phyloP scores from a whole-genome alignment of 75 land plant species.

The Adiantum capillusveneris region DNA sequence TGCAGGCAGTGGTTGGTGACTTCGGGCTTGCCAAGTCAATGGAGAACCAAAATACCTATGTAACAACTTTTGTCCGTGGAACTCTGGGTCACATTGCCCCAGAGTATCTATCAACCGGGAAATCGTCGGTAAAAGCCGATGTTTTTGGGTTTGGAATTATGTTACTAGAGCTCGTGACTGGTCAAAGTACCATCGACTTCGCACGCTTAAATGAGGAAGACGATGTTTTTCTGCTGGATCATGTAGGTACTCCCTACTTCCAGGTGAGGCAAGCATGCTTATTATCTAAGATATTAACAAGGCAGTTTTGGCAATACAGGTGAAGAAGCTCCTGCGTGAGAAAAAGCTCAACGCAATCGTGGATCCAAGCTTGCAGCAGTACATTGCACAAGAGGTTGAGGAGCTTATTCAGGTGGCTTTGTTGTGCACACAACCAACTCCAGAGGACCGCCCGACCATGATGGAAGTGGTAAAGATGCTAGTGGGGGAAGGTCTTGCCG shows the following conservation, averaged over 20 bases:
- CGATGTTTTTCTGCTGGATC: conserved; percentile 34
- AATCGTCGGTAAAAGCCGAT: conserved; percentile 48
- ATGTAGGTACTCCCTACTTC: conserved; percentile 8
- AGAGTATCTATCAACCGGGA: conserved; percentile 52
- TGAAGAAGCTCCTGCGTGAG: conserved; percentile 71
- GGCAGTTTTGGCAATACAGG: conserved; percentile 28
- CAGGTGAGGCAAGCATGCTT: not conserved
- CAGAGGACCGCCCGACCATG: conserved; percentile 84
- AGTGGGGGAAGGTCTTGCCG: conserved; percentile 88
- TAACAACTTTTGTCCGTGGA: conserved; percentile 30
- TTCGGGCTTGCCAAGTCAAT: conserved; percentile 29
- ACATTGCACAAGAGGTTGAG: conserved; percentile 64
- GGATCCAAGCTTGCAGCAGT: conserved; percentile 56
- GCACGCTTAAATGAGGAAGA: conserved; percentile 15
- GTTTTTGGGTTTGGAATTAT: conserved; percentile 42
- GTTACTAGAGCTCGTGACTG: conserved; percentile 23
- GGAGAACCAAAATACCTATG: conserved; percentile 23
- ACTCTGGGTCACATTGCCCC: conserved; percentile 49
- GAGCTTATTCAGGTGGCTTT: conserved; percentile 80
- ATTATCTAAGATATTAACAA: not conserved
- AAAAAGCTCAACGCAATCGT: conserved; percentile 63
- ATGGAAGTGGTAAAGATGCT: conserved; percentile 82
- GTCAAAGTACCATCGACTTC: conserved; percentile 19
- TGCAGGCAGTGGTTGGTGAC: conserved; percentile 24
- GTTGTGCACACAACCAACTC: conserved; percentile 74